These are phyloP conservation scores for Tuber calosporum DNA, from an alignment of 495 filamentous ascomycete genomes.

Conservation along the genomic window DNA sequence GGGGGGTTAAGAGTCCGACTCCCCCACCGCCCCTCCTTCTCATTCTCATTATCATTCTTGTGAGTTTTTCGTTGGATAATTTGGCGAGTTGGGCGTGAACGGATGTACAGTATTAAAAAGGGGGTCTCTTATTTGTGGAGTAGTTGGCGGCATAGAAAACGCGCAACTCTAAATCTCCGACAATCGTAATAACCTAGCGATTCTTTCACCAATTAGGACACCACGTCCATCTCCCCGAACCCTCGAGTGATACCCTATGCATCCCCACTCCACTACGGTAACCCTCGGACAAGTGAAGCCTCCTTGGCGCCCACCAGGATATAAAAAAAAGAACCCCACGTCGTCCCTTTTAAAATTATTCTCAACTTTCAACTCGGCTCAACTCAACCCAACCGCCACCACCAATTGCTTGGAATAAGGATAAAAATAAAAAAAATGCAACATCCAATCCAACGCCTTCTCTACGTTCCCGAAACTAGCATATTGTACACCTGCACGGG, in stretches of 20 bases:
- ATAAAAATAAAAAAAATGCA: constrained; percentile 20
- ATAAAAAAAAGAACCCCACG: neutral
- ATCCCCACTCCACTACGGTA: neutral
- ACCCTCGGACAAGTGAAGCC: neutral
- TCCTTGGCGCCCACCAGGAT: neutral
- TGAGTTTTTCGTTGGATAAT: no score
- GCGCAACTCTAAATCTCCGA: no score
- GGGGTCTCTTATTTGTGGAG: no score
- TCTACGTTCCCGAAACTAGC: constrained; percentile 19
- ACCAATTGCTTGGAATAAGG: neutral
- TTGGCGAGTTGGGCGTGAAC: no score
- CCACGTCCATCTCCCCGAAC: no score
- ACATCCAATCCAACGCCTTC: constrained; percentile 37
- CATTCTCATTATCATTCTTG: no score
- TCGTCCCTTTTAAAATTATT: neutral
- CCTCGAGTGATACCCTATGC: neutral
- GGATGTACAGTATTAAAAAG: no score
- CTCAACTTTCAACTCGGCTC: neutral
- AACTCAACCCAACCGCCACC: neutral
- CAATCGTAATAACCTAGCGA: no score
- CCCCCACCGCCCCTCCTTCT: no score
- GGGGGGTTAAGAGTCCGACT: no score
- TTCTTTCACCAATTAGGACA: no score
- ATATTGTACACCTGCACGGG: constrained; percentile 24
- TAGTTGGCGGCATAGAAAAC: no score